Percentiles rank a stretch among this genome's conserved stretches.
Evolutionary conservation across 257 asterid genomes (phyloP).

Genomic region (Solanum chiquidenum): DNA sequence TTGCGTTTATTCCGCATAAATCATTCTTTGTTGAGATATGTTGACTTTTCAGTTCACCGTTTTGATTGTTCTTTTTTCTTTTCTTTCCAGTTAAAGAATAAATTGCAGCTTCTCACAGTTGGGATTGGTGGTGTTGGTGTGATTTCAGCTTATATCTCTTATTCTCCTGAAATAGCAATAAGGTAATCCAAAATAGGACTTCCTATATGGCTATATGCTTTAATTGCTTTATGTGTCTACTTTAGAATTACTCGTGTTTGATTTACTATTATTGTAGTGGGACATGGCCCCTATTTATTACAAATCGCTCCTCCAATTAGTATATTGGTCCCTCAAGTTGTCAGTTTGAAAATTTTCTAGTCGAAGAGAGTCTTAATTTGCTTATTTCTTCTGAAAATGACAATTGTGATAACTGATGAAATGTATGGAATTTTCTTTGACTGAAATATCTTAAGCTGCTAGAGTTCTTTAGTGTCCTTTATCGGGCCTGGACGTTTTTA

Average conservation of each 20-base stretch:
- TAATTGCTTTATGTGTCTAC: neutral
- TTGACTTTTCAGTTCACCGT: neutral
- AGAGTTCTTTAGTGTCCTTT: neutral
- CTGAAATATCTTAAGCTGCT: neutral
- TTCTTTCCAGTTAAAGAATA: slow-evolving; percentile 61
- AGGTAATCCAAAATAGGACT: slow-evolving; percentile 30
- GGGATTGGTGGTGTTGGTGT: slow-evolving; percentile 82
- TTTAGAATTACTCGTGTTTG: neutral
- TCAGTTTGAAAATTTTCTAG: neutral
- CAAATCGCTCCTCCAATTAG: neutral
- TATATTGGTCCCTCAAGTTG: neutral
- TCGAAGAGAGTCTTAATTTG: neutral
- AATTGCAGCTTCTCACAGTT: slow-evolving; percentile 63
- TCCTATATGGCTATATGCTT: neutral
- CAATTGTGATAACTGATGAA: neutral
- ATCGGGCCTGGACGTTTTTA: neutral
- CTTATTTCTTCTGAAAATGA: neutral
- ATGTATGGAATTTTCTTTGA: neutral
- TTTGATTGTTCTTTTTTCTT: neutral
- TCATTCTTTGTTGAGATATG: neutral
- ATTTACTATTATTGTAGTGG: neutral
- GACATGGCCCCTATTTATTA: neutral
- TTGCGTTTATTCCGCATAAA: neutral
- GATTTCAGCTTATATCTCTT: slow-evolving; percentile 63
- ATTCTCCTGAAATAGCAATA: slow-evolving; percentile 71